A percentile compares a stretch with the other conserved stretches of the same genome.
These are phyloP conservation scores for Cyberlindnera xylosilytica DNA, from an alignment of 805 yeast genomes.

Conservation along the genomic window DNA sequence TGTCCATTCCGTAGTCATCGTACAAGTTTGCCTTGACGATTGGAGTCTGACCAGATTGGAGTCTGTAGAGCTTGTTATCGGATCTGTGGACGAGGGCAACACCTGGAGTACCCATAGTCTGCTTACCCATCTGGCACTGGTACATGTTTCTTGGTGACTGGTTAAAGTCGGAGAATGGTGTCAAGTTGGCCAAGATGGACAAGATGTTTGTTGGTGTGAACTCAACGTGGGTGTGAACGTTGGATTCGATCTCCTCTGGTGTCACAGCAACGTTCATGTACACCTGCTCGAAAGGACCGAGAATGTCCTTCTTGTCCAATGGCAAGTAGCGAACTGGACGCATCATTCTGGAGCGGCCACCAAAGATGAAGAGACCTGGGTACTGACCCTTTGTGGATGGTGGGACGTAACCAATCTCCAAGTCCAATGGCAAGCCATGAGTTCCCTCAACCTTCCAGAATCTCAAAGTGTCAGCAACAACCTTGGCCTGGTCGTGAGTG, in stretches of 20 bases:
- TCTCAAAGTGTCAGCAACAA: slow-evolving; percentile 86
- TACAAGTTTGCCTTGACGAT: slow-evolving; percentile 90
- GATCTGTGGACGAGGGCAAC: slow-evolving; percentile 90
- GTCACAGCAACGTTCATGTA: slow-evolving; percentile 95
- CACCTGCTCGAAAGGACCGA: slow-evolving; percentile 98
- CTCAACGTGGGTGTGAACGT: slow-evolving; percentile 90
- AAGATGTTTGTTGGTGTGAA: slow-evolving; percentile 91
- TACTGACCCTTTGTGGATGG: slow-evolving; percentile 95
- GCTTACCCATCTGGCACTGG: slow-evolving; percentile 99
- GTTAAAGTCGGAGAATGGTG: slow-evolving; percentile 97
- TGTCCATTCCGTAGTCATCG: slow-evolving; percentile 96
- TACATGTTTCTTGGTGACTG: slow-evolving; percentile 99
- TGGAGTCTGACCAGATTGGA: slow-evolving; percentile 96
- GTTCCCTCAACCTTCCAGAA: slow-evolving; percentile 87
- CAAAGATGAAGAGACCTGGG: slow-evolving; percentile 90
- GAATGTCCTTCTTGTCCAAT: slow-evolving; percentile 73
- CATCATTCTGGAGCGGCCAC: slow-evolving; percentile 92
- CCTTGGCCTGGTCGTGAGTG: slow-evolving; percentile 79
- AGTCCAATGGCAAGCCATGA: slow-evolving; percentile 74
- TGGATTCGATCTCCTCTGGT: slow-evolving; percentile 81
- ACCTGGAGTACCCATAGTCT: slow-evolving; percentile 99
- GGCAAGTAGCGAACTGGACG: slow-evolving; percentile 94
- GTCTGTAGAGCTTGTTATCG: slow-evolving; percentile 88
- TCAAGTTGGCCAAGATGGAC: slow-evolving; percentile 92
- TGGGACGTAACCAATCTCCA: slow-evolving; percentile 95